Evolutionary conservation across 768 basidiomycete genomes (phyloP).

Genomic region (Boletus coccyginus): DNA sequence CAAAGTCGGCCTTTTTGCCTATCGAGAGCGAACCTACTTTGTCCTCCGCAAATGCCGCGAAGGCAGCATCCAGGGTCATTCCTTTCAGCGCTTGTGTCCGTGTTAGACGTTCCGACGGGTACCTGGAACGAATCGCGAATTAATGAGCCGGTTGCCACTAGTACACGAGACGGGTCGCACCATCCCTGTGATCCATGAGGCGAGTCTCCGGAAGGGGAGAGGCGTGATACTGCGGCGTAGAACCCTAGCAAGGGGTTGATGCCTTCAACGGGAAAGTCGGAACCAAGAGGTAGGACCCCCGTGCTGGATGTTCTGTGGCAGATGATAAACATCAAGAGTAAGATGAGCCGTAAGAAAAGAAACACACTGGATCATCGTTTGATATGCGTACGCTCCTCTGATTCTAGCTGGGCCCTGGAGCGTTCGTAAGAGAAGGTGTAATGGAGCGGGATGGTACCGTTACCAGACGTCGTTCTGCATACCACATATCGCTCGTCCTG

Average conservation of each 20-base stretch:
- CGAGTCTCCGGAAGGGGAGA: conserved; percentile 64
- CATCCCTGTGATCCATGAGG: conserved; percentile 85
- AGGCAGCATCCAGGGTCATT: conserved; percentile 88
- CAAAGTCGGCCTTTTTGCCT: conserved; percentile 88
- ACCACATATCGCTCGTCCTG: conserved; percentile 89
- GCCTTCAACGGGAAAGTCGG: conserved; percentile 92
- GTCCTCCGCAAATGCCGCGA: conserved; percentile 77
- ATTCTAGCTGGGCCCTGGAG: conserved; percentile 77
- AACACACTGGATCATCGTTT: conserved; percentile 66
- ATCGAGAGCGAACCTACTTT: conserved; percentile 66
- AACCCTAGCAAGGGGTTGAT: conserved; percentile 89
- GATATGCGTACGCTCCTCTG: conserved; percentile 88
- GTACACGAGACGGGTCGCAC: conserved; percentile 41
- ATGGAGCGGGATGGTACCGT: conserved; percentile 1
- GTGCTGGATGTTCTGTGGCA: conserved; percentile 45
- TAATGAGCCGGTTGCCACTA: background rate
- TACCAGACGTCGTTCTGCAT: conserved; percentile 81
- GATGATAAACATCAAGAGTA: background rate
- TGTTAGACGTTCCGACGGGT: conserved; percentile 68
- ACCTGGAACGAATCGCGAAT: conserved; percentile 51
- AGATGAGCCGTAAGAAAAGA: background rate
- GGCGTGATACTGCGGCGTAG: conserved; percentile 81
- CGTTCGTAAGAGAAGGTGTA: background rate
- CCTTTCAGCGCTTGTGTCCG: conserved; percentile 82
- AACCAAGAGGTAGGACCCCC: conserved; percentile 75